Evolutionary conservation across 192 early-diverging fungal species (phyloP).

Genomic region (Coemansia sp.): DNA sequence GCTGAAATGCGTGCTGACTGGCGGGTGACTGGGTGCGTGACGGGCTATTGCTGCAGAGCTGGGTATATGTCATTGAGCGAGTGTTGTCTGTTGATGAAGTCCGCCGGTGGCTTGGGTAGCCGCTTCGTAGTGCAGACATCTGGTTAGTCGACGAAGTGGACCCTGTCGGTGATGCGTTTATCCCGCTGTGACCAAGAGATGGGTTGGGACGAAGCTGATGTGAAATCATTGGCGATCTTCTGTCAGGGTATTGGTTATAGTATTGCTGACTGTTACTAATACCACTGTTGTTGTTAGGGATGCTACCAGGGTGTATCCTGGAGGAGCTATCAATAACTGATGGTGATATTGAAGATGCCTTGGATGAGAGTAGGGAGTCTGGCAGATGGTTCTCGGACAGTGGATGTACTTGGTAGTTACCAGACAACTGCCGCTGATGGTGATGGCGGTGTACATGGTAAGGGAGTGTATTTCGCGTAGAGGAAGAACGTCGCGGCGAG

Average conservation of each 20-base stretch:
- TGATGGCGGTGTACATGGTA: background rate
- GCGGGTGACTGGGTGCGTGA: background rate
- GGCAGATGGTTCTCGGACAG: conserved; percentile 5
- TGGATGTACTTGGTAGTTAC: conserved; percentile 1
- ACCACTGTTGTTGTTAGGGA: background rate
- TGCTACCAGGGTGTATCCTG: background rate
- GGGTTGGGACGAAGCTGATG: too few species aligned
- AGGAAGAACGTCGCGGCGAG: conserved; percentile 3
- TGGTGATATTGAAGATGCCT: conserved; percentile 6
- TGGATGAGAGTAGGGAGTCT: conserved; percentile 2
- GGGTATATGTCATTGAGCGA: background rate
- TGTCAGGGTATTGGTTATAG: background rate
- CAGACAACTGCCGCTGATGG: background rate
- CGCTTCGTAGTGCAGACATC: conserved; percentile 6
- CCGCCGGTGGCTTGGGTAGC: conserved; percentile 5
- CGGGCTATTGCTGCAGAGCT: background rate
- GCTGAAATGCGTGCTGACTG: too few species aligned
- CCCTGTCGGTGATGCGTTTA: too few species aligned
- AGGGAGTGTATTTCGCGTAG: background rate
- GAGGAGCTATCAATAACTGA: background rate
- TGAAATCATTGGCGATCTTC: too few species aligned
- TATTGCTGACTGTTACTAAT: background rate
- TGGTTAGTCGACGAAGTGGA: background rate
- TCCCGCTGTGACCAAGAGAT: too few species aligned
- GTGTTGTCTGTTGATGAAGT: conserved; percentile 3